phyloP scores from a whole-genome alignment of 768 basidiomycete species.

The Strobilomyces dryophilus region DNA sequence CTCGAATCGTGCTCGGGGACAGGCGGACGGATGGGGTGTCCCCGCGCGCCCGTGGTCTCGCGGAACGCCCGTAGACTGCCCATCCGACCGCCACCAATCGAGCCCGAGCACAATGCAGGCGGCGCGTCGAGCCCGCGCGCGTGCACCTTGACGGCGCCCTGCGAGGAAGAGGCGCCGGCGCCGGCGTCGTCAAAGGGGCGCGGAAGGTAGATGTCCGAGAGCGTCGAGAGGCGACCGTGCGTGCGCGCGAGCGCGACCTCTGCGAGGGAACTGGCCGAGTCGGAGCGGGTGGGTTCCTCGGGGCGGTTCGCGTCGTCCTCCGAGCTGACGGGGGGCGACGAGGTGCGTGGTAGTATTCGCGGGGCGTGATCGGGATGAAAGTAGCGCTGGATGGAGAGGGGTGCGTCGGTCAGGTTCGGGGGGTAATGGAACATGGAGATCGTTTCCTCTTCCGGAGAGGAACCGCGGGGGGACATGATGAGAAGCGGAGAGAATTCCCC shows the following conservation, averaged over 20 bases:
- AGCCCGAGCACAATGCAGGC: constrained; percentile 2
- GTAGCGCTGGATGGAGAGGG: background rate
- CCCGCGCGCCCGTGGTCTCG: background rate
- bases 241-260: constrained; percentile 18
- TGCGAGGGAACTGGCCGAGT: constrained; percentile 13
- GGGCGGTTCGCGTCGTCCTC: background rate
- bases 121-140: constrained; percentile 15
- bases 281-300: constrained; percentile 5
- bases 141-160: constrained; percentile 7
- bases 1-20: background rate
- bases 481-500: constrained; percentile 24
- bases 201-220: constrained; percentile 15
- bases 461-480: constrained; percentile 10
- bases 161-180: background rate
- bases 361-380: background rate
- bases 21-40: background rate
- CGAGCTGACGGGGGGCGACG: background rate
- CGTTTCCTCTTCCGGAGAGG: background rate
- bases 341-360: background rate
- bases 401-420: background rate
- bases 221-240: constrained; percentile 11
- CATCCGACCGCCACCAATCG: background rate
- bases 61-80: background rate
- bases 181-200: constrained; percentile 18
- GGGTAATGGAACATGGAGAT: background rate